Conservation (phyloP, 2,329 filamentous ascomycete species). For the Aspergillus sp. region DNA sequence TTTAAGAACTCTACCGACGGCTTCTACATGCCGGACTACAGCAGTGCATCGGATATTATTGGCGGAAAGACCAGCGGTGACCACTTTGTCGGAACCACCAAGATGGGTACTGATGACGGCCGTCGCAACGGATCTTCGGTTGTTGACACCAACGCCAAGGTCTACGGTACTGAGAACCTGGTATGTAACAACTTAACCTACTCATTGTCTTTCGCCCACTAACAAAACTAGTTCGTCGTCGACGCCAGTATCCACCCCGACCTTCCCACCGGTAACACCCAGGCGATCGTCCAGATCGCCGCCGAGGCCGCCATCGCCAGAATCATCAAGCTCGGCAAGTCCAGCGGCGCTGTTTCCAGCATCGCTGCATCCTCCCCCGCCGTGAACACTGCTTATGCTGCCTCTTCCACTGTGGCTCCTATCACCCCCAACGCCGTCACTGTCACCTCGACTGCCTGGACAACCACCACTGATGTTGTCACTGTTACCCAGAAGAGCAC, state of each 20-base stretch:
- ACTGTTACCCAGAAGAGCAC: neutral
- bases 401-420: neutral
- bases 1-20: constrained; percentile 8
- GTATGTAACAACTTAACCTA: constrained; percentile 4
- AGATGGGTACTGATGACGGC: constrained; percentile 56
- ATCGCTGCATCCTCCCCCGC: neutral
- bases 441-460: neutral
- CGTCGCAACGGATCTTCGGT: constrained; percentile 53
- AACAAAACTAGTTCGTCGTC: constrained; percentile 49
- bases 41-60: constrained; percentile 9
- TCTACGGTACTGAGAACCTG: constrained; percentile 65
- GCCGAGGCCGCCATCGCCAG: constrained; percentile 56
- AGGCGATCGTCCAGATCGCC: constrained; percentile 58
- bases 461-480: neutral
- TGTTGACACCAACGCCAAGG: constrained; percentile 59
- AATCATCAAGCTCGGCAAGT: constrained; percentile 40
- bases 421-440: neutral
- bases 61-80: constrained; percentile 41
- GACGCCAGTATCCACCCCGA: constrained; percentile 67
- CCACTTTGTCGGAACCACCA: constrained; percentile 50
- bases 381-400: constrained; percentile 1
- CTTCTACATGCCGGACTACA: constrained; percentile 9
- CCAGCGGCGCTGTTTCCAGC: neutral
- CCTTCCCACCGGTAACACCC: constrained; percentile 63
- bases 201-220: neutral